These are phyloP conservation scores for Fusarium tanahbumbuense DNA, from an alignment of 2,329 filamentous ascomycete genomes.

Conservation along the genomic window DNA sequence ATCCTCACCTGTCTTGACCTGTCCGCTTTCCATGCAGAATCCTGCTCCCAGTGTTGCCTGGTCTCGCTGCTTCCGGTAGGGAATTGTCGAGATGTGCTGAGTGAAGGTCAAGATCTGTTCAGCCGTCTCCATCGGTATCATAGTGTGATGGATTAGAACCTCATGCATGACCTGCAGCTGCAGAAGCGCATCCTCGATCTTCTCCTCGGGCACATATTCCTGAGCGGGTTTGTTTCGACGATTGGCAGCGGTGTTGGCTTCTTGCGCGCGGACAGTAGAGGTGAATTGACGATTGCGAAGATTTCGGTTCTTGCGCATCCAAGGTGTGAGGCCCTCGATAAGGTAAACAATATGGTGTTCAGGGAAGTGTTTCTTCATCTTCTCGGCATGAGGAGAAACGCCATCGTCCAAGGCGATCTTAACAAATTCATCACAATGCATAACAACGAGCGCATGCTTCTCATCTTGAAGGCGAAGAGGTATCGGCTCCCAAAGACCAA, in stretches of 20 bases:
- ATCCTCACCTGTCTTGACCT: constrained; percentile 77
- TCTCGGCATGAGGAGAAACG: constrained; percentile 69
- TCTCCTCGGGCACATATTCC: constrained; percentile 73
- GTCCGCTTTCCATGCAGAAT: constrained; percentile 84
- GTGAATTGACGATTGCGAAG: constrained; percentile 75
- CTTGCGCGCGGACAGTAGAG: constrained; percentile 67
- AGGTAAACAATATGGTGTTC: constrained; percentile 72
- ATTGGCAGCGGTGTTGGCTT: constrained; percentile 45
- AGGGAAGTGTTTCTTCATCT: constrained; percentile 65
- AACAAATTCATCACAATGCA: constrained; percentile 75
- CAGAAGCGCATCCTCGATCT: constrained; percentile 77
- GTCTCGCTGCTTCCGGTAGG: constrained; percentile 71
- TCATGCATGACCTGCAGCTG: constrained; percentile 75
- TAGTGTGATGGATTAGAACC: constrained; percentile 77
- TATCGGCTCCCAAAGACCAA: constrained; percentile 74
- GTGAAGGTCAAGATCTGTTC: constrained; percentile 80
- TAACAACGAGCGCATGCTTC: constrained; percentile 69
- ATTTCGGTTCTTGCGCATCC: constrained; percentile 76
- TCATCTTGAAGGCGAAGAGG: constrained; percentile 64
- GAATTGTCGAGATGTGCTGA: constrained; percentile 80
- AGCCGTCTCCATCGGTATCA: constrained; percentile 70
- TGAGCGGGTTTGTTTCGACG: constrained; percentile 54
- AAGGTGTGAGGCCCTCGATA: constrained; percentile 74
- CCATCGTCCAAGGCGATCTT: constrained; percentile 64
- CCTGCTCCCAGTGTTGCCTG: constrained; percentile 63